Evolutionary conservation across 2,329 filamentous ascomycete genomes (phyloP), one percentile per base, ranked within the genome.

Genomic region (Phialemoniopsis sp.): DNA sequence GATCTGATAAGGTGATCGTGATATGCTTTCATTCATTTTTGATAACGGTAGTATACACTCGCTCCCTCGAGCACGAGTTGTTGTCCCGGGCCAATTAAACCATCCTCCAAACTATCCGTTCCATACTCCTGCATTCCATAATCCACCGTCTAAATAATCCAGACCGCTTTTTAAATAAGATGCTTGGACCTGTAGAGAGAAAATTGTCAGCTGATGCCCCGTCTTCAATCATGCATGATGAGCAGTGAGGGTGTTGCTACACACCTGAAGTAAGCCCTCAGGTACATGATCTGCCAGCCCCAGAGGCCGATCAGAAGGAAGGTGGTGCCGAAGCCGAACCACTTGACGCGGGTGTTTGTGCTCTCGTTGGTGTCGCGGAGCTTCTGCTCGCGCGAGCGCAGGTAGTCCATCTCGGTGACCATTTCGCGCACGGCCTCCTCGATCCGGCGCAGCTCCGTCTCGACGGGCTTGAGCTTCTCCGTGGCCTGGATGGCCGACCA

Each of bases 331-430:
- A 96, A 82, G 36, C 91, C 91, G 67, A 98, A 98, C 89, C 89
- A 97, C 75, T 97, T 98, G 57, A 98, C 93, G 43, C 93, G 81
- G 68, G 87, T 93, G 70, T 98, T 98, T 50, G 93, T 98, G 75
- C 91, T 97, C 83, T 98, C 93, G 67, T 98, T 98, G 53, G 93
- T 98, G 70, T 98, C 91, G 62, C 93, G 78, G 54, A 98, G 78
- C 73, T 89, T 95, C 78, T 95, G 89, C 75, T 98, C 93, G 54
- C 93, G 80, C 30, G 66, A 56, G 50, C 93, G 80, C 54, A 98
- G 79, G 69, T 97, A 98, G 49, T 97, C 91, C 91, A 98, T 95
- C 76, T 97, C 91, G 47, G 67, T 67, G 36, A 96, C 91, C 48
- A 97, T 82, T 70, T 97, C 91, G 49, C 73, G 76, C 30, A 95